These are phyloP conservation scores for Rhizophagus sp. DNA, from an alignment of 192 early-diverging fungal species.

Conservation along the genomic window DNA sequence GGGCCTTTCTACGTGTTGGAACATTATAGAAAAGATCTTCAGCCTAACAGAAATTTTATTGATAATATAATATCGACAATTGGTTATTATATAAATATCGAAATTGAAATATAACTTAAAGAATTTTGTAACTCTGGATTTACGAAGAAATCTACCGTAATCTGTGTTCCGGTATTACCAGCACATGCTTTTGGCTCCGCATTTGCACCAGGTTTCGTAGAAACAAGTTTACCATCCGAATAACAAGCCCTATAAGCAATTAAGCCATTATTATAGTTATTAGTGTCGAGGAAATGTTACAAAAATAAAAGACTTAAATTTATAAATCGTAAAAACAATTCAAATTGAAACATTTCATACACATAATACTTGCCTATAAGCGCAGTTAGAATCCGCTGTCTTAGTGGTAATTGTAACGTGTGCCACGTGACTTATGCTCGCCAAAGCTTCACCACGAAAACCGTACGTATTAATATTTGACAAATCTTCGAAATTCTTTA, in stretches of 20 bases:
- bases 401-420: slow-evolving; percentile 87
- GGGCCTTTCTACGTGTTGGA: slow-evolving; percentile 78
- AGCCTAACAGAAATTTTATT: slow-evolving; percentile 47
- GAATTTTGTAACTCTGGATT: too few relatives aligned
- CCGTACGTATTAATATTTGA: slow-evolving; percentile 87
- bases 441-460: slow-evolving; percentile 96
- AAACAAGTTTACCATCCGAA: slow-evolving; percentile 82
- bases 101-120: not conserved
- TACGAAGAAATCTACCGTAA: slow-evolving; percentile 58
- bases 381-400: slow-evolving; percentile 72
- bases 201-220: slow-evolving; percentile 68
- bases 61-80: not conserved
- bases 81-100: not conserved
- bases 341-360: not conserved
- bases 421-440: slow-evolving; percentile 94
- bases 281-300: not conserved
- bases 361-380: slow-evolving; percentile 55
- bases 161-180: slow-evolving; percentile 93
- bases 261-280: not conserved
- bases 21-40: slow-evolving; percentile 98
- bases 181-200: slow-evolving; percentile 91
- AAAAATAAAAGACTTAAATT: too few relatives aligned
- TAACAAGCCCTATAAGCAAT: slow-evolving; percentile 66
- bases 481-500: slow-evolving; percentile 84
- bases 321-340: not conserved